A percentile compares a stretch with the other conserved stretches of the same genome.
phyloP scores from a whole-genome alignment of 305 asterid genomes.

The Fraxinus latifolia region DNA sequence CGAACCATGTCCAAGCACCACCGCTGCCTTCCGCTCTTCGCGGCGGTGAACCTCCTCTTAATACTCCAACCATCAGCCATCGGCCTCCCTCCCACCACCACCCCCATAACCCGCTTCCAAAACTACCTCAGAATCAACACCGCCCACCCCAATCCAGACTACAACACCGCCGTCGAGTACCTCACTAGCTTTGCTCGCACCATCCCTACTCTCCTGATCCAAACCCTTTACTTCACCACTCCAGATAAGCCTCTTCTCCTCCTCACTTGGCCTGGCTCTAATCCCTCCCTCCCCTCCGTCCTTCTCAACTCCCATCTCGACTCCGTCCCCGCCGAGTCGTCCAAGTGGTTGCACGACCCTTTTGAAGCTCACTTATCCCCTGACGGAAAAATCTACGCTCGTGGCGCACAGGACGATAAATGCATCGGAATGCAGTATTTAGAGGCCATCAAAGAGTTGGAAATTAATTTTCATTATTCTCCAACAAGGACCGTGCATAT shows the following conservation, averaged over 20 bases:
- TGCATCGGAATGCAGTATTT: slow-evolving; percentile 78
- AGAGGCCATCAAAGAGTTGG: slow-evolving; percentile 60
- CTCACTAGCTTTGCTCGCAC: slow-evolving; percentile 32
- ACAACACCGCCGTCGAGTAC: slow-evolving; percentile 35
- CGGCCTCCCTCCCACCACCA: not conserved
- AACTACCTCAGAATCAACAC: slow-evolving; percentile 45
- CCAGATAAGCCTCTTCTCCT: slow-evolving; percentile 67
- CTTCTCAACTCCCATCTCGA: slow-evolving; percentile 87
- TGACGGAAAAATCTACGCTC: slow-evolving; percentile 76
- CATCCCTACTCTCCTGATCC: slow-evolving; percentile 33
- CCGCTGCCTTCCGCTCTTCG: slow-evolving; percentile 6
- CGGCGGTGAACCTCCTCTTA: not conserved
- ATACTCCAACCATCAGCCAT: not conserved
- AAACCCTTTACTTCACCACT: slow-evolving; percentile 32
- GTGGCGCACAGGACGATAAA: slow-evolving; percentile 95
- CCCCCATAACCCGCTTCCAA: slow-evolving; percentile 33
- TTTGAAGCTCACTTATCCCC: slow-evolving; percentile 57
- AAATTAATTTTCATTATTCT: slow-evolving; percentile 18
- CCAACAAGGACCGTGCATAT: slow-evolving; percentile 62
- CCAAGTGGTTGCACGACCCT: slow-evolving; percentile 78
- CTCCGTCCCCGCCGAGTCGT: slow-evolving; percentile 87
- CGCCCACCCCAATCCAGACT: slow-evolving; percentile 48
- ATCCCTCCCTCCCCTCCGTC: slow-evolving; percentile 68
- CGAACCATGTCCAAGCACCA: not conserved
- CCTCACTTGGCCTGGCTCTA: slow-evolving; percentile 64